phyloP scores from a whole-genome alignment of 768 basidiomycete genomes.

The Leccinum subgranulosum region DNA sequence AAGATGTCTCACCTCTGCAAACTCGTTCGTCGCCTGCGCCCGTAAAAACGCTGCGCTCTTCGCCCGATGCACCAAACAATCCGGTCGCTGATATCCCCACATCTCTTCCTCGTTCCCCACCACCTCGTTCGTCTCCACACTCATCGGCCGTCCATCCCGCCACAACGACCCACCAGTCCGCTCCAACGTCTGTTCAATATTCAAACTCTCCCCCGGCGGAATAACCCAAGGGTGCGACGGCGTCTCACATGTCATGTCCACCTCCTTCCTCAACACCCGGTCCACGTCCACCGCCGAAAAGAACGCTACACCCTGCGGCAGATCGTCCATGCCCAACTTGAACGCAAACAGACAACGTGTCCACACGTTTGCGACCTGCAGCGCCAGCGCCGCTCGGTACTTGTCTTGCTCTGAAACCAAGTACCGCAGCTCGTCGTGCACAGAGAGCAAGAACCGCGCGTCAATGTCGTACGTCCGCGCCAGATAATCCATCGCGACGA shows the following conservation, averaged over 20 bases:
- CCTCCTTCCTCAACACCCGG: constrained; percentile 88
- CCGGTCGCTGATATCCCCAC: constrained; percentile 48
- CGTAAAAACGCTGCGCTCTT: constrained; percentile 16
- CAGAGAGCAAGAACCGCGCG: constrained; percentile 95
- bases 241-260: constrained; percentile 93
- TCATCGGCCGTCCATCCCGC: background rate
- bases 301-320: constrained; percentile 81
- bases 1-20: constrained; percentile 60
- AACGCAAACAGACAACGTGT: constrained; percentile 80
- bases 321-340: constrained; percentile 41
- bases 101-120: constrained; percentile 19
- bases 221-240: constrained; percentile 86
- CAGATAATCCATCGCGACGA: constrained; percentile 92
- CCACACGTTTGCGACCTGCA: constrained; percentile 97
- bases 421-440: constrained; percentile 96
- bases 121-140: constrained; percentile 1
- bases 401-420: constrained; percentile 86
- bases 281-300: constrained; percentile 97
- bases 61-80: constrained; percentile 68
- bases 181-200: constrained; percentile 50
- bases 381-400: constrained; percentile 83
- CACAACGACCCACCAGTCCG: constrained; percentile 28
- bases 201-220: constrained; percentile 79
- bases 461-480: constrained; percentile 76
- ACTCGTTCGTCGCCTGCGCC: constrained; percentile 74